Percentiles rank a stretch among this genome's conserved stretches.
Evolutionary conservation across 768 basidiomycete species (phyloP).

Genomic region (Suillus subalutaceus): DNA sequence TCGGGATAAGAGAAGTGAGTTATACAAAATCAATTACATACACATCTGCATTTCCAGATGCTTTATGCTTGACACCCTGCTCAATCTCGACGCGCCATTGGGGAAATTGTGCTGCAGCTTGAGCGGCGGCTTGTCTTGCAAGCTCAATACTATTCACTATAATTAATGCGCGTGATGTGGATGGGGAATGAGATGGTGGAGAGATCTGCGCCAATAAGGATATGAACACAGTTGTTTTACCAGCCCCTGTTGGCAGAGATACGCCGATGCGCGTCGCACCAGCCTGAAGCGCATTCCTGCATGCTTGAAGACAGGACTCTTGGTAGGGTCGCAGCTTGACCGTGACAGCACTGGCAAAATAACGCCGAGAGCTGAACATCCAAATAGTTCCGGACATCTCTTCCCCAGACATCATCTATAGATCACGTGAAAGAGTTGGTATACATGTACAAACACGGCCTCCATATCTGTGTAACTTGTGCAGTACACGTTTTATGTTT

Average conservation of each 20-base stretch:
- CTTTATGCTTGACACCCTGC: slow-evolving; percentile 75
- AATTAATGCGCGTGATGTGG: slow-evolving; percentile 67
- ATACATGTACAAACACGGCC: not conserved
- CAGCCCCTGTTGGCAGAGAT: slow-evolving; percentile 82
- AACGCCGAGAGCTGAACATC: slow-evolving; percentile 13
- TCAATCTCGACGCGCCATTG: slow-evolving; percentile 88
- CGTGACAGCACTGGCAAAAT: slow-evolving; percentile 8
- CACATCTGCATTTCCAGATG: slow-evolving; percentile 85
- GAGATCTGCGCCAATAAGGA: slow-evolving; percentile 70
- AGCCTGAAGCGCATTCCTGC: slow-evolving; percentile 65
- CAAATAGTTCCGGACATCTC: not conserved
- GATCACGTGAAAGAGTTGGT: not conserved
- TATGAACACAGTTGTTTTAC: slow-evolving; percentile 93
- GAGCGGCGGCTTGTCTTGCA: slow-evolving; percentile 81
- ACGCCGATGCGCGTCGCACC: slow-evolving; percentile 82
- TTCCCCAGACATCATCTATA: not conserved
- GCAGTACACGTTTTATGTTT: too few species aligned
- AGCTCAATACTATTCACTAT: slow-evolving; percentile 91
- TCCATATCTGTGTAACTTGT: too few species aligned
- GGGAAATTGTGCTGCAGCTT: slow-evolving; percentile 68
- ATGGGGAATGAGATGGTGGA: slow-evolving; percentile 43
- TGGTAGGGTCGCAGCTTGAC: slow-evolving; percentile 81
- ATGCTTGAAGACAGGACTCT: slow-evolving; percentile 75
- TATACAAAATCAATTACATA: slow-evolving; percentile 33
- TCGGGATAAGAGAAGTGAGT: not conserved